Evolutionary conservation across 306 rosid species (phyloP).

Genomic region (Rosa chinensis): DNA sequence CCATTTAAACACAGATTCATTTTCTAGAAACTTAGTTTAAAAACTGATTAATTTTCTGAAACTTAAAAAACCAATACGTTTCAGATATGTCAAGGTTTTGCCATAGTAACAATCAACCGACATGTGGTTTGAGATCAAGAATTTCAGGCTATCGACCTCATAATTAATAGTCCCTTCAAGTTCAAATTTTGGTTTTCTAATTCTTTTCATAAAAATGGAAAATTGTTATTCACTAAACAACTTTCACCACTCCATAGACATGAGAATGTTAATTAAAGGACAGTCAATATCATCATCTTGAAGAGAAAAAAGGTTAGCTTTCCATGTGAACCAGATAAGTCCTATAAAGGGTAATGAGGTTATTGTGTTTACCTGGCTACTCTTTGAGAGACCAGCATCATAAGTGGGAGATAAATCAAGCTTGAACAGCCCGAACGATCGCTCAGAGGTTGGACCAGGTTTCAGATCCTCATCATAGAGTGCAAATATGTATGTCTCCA

Average conservation of each 20-base stretch:
- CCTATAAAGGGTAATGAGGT: not conserved
- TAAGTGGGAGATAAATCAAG: constrained; percentile 62
- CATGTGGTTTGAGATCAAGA: not conserved
- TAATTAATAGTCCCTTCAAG: not conserved
- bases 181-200: not conserved
- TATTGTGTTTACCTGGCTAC: constrained; percentile 52
- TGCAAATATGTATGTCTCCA: constrained; percentile 73
- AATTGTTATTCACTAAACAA: no score
- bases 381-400: constrained; percentile 73
- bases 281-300: no score
- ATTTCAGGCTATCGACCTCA: not conserved
- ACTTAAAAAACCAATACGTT: no score
- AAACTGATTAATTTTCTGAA: no score
- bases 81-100: not conserved
- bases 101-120: not conserved
- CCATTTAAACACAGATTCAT: not conserved
- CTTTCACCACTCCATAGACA: no score
- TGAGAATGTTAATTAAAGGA: no score
- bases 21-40: no score
- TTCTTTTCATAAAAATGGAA: no score
- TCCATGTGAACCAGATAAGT: not conserved
- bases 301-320: not conserved
- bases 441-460: constrained; percentile 71
- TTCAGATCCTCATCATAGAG: constrained; percentile 79
- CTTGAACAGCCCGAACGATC: constrained; percentile 72